These are phyloP conservation scores for Beauveria scarabaeidicola DNA, from an alignment of 2,329 filamentous ascomycete genomes.

Conservation along the genomic window DNA sequence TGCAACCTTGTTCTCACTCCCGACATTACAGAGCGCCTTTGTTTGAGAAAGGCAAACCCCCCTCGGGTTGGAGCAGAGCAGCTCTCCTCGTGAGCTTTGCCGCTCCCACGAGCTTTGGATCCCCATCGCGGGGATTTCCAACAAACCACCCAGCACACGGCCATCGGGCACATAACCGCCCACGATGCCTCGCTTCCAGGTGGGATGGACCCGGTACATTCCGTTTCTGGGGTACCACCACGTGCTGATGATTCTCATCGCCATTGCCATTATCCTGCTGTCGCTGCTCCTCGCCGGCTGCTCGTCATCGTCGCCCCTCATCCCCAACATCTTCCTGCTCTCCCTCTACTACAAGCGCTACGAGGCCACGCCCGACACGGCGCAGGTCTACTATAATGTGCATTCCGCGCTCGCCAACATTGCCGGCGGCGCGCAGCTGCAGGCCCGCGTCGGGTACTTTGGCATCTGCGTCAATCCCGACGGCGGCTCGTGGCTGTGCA, in stretches of 20 bases:
- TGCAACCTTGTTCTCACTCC: neutral
- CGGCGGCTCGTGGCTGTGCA: conserved; percentile 86
- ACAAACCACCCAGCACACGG: neutral
- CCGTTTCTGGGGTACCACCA: conserved; percentile 68
- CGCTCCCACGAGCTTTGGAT: conserved; percentile 1
- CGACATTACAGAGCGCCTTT: neutral
- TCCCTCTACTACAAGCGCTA: conserved; percentile 95
- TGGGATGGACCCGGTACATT: conserved; percentile 38
- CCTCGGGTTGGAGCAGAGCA: neutral
- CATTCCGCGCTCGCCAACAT: conserved; percentile 83
- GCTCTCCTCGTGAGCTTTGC: neutral
- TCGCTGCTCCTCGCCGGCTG: conserved; percentile 91
- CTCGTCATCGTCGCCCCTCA: conserved; percentile 90
- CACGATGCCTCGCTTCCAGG: conserved; percentile 6
- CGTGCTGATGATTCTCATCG: conserved; percentile 96
- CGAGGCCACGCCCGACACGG: conserved; percentile 68
- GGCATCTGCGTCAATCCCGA: conserved; percentile 94
- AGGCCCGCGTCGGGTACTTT: conserved; percentile 94
- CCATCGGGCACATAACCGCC: neutral
- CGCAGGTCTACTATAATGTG: conserved; percentile 86
- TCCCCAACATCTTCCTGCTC: conserved; percentile 93
- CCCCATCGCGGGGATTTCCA: neutral
- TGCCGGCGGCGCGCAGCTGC: conserved; percentile 72
- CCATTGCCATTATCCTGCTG: conserved; percentile 83
- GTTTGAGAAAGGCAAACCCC: neutral